Conservation (phyloP, 2,329 filamentous ascomycete species). For the Penicillium decumbens region DNA sequence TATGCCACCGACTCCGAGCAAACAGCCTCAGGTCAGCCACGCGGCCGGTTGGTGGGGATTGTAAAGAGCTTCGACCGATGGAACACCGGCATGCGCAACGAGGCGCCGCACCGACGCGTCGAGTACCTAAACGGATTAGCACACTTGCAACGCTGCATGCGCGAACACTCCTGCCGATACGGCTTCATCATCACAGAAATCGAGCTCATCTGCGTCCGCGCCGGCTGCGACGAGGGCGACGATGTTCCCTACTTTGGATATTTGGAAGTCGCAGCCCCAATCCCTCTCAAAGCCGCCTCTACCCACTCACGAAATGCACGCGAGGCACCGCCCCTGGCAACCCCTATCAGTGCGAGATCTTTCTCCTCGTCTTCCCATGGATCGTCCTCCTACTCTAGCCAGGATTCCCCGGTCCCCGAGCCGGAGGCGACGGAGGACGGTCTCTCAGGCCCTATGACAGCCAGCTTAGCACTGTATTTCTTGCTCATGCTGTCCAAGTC, state of each 20-base stretch:
- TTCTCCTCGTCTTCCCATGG: slow-evolving; percentile 24
- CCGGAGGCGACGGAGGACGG: slow-evolving; percentile 7
- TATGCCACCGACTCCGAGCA: slow-evolving; percentile 50
- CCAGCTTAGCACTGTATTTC: slow-evolving; percentile 59
- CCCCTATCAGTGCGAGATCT: slow-evolving; percentile 29
- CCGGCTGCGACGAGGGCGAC: slow-evolving; percentile 57
- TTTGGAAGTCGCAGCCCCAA: slow-evolving; percentile 65
- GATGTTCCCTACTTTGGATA: slow-evolving; percentile 79
- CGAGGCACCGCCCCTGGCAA: slow-evolving; percentile 26
- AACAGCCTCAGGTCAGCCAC: slow-evolving; percentile 47
- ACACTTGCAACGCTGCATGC: slow-evolving; percentile 85
- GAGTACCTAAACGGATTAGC: slow-evolving; percentile 83
- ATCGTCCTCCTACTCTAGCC: slow-evolving; percentile 18
- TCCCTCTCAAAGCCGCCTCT: slow-evolving; percentile 48
- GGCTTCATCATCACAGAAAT: slow-evolving; percentile 97
- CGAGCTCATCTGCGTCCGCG: slow-evolving; percentile 84
- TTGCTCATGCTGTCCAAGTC: slow-evolving; percentile 63
- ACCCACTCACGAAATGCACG: background rate
- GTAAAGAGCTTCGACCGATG: slow-evolving; percentile 89
- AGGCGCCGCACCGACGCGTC: slow-evolving; percentile 77
- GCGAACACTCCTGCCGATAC: slow-evolving; percentile 86
- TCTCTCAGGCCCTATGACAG: slow-evolving; percentile 47
- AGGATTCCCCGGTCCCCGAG: slow-evolving; percentile 15
- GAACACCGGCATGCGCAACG: slow-evolving; percentile 89
- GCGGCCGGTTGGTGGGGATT: slow-evolving; percentile 71